Conservation (phyloP, 169 alveolate genomes). For the Amoebophrya sp. region DNA sequence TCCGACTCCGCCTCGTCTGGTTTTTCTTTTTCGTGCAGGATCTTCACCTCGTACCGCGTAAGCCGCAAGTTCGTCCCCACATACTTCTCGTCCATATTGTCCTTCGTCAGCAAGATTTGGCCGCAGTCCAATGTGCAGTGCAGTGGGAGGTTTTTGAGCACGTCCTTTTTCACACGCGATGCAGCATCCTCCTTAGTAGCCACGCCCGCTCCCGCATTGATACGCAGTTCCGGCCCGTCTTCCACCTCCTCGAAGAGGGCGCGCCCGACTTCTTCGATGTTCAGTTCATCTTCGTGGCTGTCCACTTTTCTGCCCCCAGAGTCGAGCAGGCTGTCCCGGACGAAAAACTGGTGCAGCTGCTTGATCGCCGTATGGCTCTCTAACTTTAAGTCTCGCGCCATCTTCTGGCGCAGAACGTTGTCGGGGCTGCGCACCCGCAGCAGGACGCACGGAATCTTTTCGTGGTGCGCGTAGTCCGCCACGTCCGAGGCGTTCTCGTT, state of each 20-base stretch:
- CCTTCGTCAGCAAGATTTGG: background rate
- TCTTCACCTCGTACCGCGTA: background rate
- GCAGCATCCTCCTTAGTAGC: too few relatives aligned
- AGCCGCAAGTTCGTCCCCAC: background rate
- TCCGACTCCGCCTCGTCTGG: too few relatives aligned
- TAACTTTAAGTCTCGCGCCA: background rate
- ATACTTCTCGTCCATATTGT: background rate
- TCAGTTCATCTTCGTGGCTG: too few relatives aligned
- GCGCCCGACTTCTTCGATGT: too few relatives aligned
- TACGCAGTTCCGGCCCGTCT: too few relatives aligned
- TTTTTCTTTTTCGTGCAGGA: background rate
- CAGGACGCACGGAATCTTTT: background rate
- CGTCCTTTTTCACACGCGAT: background rate
- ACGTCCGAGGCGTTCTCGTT: background rate
- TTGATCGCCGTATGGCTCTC: background rate
- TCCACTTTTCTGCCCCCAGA: too few relatives aligned
- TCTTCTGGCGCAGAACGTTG: background rate
- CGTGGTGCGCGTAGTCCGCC: background rate
- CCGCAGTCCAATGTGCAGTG: background rate
- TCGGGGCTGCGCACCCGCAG: background rate
- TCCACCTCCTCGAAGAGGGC: too few relatives aligned
- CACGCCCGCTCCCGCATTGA: too few relatives aligned
- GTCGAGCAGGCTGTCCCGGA: background rate
- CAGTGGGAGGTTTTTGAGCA: background rate
- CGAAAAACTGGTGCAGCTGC: background rate